These are phyloP conservation scores for Penicillium palitans DNA, from an alignment of 2,329 filamentous ascomycete genomes.

Conservation along the genomic window DNA sequence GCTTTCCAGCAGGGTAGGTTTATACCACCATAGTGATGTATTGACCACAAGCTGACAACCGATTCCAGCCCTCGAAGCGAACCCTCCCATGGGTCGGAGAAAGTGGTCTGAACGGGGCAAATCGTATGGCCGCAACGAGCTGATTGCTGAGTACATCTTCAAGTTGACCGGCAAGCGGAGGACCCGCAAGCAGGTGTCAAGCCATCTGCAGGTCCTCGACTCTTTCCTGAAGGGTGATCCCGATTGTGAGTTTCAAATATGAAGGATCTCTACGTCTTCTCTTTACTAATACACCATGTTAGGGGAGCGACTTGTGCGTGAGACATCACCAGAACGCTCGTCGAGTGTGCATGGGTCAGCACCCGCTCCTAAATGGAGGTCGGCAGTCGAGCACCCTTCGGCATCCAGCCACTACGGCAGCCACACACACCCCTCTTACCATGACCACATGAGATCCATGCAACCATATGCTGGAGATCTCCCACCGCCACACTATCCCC, in stretches of 20 bases:
- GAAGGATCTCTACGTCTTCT: neutral
- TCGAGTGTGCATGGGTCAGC: conserved; percentile 33
- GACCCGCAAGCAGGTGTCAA: conserved; percentile 62
- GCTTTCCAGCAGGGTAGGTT: conserved; percentile 50
- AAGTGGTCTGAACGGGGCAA: conserved; percentile 55
- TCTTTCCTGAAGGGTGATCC: conserved; percentile 55
- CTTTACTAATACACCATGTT: conserved; percentile 3
- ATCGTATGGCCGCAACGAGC: conserved; percentile 60
- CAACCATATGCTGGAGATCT: conserved; percentile 38
- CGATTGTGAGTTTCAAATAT: conserved; percentile 46
- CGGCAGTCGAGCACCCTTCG: conserved; percentile 35
- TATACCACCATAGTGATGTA: neutral
- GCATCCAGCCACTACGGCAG: conserved; percentile 32
- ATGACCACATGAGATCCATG: conserved; percentile 34
- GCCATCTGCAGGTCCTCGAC: conserved; percentile 64
- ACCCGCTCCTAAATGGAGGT: conserved; percentile 34
- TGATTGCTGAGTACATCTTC: conserved; percentile 60
- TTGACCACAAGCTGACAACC: conserved; percentile 14
- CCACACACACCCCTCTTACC: conserved; percentile 30
- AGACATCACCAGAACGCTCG: conserved; percentile 37
- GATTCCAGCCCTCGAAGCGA: conserved; percentile 52
- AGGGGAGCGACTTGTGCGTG: conserved; percentile 44
- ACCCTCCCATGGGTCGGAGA: conserved; percentile 58
- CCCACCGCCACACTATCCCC: conserved; percentile 35
- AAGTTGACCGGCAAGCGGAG: conserved; percentile 55